Percentiles rank a stretch among this genome's conserved stretches.
Conservation (phyloP, 1,284 basidiomycete genomes). For the Marasmius oreades region DNA sequence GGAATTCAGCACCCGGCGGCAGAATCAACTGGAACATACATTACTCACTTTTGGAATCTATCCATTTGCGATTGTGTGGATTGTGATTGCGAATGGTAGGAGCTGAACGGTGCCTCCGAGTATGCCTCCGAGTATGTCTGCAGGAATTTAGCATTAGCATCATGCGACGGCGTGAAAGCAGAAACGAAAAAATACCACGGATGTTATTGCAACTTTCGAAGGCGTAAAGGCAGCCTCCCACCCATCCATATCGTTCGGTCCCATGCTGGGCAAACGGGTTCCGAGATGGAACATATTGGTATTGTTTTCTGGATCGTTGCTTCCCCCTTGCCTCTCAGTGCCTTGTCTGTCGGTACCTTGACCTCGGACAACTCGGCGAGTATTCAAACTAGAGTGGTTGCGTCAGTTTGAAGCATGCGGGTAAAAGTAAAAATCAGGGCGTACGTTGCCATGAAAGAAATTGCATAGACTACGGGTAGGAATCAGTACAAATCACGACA, state of each 20-base stretch:
- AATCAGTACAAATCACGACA: constrained; percentile 1
- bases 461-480: constrained; percentile 50
- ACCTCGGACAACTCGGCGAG: constrained; percentile 42
- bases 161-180: not conserved
- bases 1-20: not conserved
- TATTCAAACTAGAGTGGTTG: constrained; percentile 40
- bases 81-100: not conserved
- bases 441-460: constrained; percentile 67
- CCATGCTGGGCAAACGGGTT: constrained; percentile 32
- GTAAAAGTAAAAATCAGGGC: constrained; percentile 18
- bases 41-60: not conserved
- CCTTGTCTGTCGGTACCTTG: constrained; percentile 41
- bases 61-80: no score
- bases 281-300: constrained; percentile 46
- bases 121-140: not conserved
- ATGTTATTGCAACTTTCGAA: not conserved
- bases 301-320: constrained; percentile 19
- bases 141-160: not conserved
- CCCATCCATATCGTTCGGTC: constrained; percentile 11
- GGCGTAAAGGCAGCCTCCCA: constrained; percentile 11
- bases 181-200: not conserved
- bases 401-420: constrained; percentile 6
- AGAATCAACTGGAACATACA: not conserved
- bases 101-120: not conserved
- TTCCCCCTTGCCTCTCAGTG: constrained; percentile 15